phyloP scores from a whole-genome alignment of 768 basidiomycete species.

The Boletus subcaerulescens region DNA sequence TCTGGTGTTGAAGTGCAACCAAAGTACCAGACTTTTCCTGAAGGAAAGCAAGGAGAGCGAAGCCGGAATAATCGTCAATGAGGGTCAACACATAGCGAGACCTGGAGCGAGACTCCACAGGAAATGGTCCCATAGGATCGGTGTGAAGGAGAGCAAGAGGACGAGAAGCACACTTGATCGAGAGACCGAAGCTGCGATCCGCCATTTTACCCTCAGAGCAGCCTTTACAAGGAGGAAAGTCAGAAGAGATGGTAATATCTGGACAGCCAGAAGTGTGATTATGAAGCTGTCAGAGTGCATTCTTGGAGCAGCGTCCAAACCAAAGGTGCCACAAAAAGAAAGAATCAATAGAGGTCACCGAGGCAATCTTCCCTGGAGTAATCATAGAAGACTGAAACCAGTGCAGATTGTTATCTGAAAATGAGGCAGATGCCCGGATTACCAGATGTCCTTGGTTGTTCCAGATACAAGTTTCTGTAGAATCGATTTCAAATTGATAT shows the following conservation, averaged over 20 bases:
- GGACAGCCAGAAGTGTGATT: not conserved
- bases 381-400: not conserved
- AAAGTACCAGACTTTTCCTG: not conserved
- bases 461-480: no score
- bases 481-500: no score
- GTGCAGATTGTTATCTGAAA: not conserved
- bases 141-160: not conserved
- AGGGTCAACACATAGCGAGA: not conserved
- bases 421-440: not conserved
- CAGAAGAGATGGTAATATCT: no score
- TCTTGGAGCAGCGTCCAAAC: not conserved
- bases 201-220: no score
- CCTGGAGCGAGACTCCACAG: not conserved
- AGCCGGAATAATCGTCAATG: not conserved
- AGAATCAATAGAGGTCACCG: not conserved
- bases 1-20: rapidly evolving
- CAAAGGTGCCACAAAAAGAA: not conserved
- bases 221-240: no score
- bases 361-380: not conserved
- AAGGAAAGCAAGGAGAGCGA: not conserved
- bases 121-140: not conserved
- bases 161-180: not conserved
- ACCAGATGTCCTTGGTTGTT: not conserved
- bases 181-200: not conserved
- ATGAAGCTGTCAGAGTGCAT: not conserved